Percentiles rank a stretch among this genome's conserved stretches.
Conservation (phyloP, 495 filamentous ascomycete genomes). For the Achaetomiella virescens region DNA sequence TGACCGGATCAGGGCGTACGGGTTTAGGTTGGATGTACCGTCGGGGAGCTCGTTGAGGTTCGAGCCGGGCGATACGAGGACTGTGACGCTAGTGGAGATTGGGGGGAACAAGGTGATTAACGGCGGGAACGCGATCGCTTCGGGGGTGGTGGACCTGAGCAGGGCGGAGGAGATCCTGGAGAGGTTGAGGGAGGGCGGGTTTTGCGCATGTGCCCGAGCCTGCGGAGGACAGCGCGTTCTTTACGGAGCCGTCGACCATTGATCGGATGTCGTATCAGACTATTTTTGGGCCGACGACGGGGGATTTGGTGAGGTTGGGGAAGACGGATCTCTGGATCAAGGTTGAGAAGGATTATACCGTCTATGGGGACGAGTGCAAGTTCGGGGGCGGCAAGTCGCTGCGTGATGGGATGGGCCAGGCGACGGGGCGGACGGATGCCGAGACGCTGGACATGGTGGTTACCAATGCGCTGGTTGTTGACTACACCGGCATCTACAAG, state of each 20-base stretch:
- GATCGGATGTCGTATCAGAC: constrained; percentile 68
- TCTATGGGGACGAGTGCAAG: constrained; percentile 88
- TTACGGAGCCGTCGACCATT: constrained; percentile 59
- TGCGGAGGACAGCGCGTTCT: constrained; percentile 41
- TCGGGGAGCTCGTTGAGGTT: constrained; percentile 92
- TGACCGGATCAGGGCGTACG: constrained; percentile 78
- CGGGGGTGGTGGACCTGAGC: constrained; percentile 59
- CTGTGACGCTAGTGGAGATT: constrained; percentile 89
- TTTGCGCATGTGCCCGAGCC: constrained; percentile 74
- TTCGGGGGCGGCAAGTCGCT: constrained; percentile 96
- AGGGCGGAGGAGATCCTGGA: constrained; percentile 59
- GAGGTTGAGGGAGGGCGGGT: constrained; percentile 58
- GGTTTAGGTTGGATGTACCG: constrained; percentile 81
- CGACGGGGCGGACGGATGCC: constrained; percentile 62
- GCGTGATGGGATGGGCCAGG: constrained; percentile 94
- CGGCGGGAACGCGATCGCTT: constrained; percentile 76
- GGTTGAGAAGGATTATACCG: constrained; percentile 81
- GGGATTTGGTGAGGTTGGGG: constrained; percentile 76
- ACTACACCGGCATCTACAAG: constrained; percentile 92
- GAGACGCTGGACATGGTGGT: constrained; percentile 82
- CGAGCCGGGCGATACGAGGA: constrained; percentile 90
- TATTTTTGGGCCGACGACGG: constrained; percentile 92
- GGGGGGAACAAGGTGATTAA: constrained; percentile 73
- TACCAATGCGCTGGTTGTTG: constrained; percentile 87
- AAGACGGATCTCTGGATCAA: constrained; percentile 85